These are phyloP conservation scores for Herpetomonas samuelpessoai DNA, from an alignment of 208 protist species.

Conservation along the genomic window DNA sequence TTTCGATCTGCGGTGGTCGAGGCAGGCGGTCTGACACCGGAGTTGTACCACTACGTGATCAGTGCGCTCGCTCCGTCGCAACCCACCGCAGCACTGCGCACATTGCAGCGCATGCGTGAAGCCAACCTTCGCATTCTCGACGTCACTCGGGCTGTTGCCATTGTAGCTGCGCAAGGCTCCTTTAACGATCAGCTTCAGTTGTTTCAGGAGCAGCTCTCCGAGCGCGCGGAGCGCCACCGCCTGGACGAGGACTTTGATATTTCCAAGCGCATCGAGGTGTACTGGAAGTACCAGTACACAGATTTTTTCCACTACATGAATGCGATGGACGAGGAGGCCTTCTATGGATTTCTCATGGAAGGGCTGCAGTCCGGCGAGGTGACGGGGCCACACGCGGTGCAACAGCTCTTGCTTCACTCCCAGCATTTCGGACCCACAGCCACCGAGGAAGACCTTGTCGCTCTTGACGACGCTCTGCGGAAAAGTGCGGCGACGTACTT, in stretches of 20 bases:
- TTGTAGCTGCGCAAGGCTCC: slow-evolving; percentile 52
- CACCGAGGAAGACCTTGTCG: slow-evolving; percentile 47
- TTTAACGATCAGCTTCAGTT: slow-evolving; percentile 38
- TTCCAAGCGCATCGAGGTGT: slow-evolving; percentile 60
- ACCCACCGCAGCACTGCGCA: slow-evolving; percentile 73
- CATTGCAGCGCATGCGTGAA: slow-evolving; percentile 57
- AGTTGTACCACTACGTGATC: slow-evolving; percentile 91
- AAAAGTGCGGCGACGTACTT: slow-evolving; percentile 36
- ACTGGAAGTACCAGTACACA: slow-evolving; percentile 83
- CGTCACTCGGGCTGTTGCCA: slow-evolving; percentile 57
- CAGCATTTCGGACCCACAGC: slow-evolving; percentile 8
- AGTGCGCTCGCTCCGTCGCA: slow-evolving; percentile 46
- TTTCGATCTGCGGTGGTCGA: slow-evolving; percentile 57
- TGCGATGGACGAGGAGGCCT: slow-evolving; percentile 34
- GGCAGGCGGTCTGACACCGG: slow-evolving; percentile 58
- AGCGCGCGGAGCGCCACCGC: slow-evolving; percentile 31
- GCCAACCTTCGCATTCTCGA: slow-evolving; percentile 68
- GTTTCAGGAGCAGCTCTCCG: slow-evolving; percentile 58
- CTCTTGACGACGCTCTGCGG: slow-evolving; percentile 60
- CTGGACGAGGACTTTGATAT: slow-evolving; percentile 61
- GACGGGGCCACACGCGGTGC: slow-evolving; percentile 29
- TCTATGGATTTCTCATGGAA: slow-evolving; percentile 62
- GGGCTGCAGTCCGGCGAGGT: slow-evolving; percentile 9
- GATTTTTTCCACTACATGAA: slow-evolving; percentile 82
- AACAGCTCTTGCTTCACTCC: slow-evolving; percentile 50